Evolutionary conservation across 2,329 filamentous ascomycete species (phyloP).

Genomic region (Penicillium brevicompactum): DNA sequence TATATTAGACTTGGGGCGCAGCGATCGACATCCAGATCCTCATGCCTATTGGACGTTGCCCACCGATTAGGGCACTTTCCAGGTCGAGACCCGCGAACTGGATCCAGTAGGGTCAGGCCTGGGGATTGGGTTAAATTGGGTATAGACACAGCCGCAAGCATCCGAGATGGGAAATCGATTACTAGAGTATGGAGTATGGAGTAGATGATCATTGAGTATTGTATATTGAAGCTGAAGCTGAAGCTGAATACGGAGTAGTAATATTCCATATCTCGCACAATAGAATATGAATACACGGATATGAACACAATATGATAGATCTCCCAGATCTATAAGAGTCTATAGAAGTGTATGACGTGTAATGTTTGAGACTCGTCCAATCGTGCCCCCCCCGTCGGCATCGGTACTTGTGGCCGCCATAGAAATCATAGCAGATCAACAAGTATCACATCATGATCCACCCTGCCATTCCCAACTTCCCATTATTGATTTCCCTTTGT

Average conservation of each 20-base stretch:
- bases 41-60: background rate
- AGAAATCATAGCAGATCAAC: constrained; percentile 3
- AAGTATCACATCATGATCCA: constrained; percentile 7
- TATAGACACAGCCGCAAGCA: background rate
- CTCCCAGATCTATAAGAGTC: background rate
- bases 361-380: constrained; percentile 12
- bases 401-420: constrained; percentile 2
- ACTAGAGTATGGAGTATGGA: no score
- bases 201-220: no score
- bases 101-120: background rate
- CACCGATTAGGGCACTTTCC: background rate
- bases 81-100: background rate
- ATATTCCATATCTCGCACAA: no score
- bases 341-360: constrained; percentile 11
- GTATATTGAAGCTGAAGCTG: background rate
- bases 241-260: background rate
- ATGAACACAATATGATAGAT: background rate
- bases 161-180: background rate
- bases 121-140: background rate
- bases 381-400: background rate
- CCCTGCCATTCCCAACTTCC: constrained; percentile 2
- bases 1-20: background rate
- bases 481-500: constrained; percentile 6
- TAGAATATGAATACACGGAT: background rate
- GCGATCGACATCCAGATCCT: background rate